Evolutionary conservation across 1,284 basidiomycete genomes (phyloP), one percentile per base, ranked within the genome.

Genomic region (Pholiota adiposa): DNA sequence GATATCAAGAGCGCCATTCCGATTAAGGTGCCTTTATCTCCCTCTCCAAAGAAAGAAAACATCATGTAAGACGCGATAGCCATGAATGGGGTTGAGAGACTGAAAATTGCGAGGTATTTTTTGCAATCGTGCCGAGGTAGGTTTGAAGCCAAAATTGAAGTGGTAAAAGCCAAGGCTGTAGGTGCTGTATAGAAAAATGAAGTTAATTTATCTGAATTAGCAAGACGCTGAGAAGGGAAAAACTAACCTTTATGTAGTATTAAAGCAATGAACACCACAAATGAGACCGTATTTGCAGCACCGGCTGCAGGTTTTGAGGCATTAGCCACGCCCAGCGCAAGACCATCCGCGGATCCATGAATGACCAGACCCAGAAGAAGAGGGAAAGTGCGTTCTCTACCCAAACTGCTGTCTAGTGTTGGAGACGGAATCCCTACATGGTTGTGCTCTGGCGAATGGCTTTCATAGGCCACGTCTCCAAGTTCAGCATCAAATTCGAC

Each of bases 291-390:
- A 5, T 75, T 66, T 23, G 75, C 67, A n/a, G 67, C 62, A 4
- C 68, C 69, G 4, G 72, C 51, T 8, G 70, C 69, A 4, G 77
- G 61, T 51, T 67, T 77, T 3, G 73, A 63, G 11, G 88, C 73
- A 25, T 83, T 83, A 1, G 90, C 88, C 3, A 94, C 91, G 27
- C 95, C 96, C 49, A 98, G 77, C 1, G 94, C 94, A 58, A 97
- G 86, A 1, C 96, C 96, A 73, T 98, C 96, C 0, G 94, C 92
- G 31, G 95, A 79, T 2, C 89, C 92, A 70, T 97, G 96, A 38
- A 95, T 84, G 36, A 93, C 83, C 46, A 97, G 77, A 0, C 95
- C 96, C 4, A 97, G 73, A 0, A 94, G 94, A 38, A 96, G 81
- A 46, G 92, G 86, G 61, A 91, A 83, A 12, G 84, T 85, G 67